Evolutionary conservation across 2,329 filamentous ascomycete species (phyloP).

Genomic region (Byssoonygena ceratinophila): DNA sequence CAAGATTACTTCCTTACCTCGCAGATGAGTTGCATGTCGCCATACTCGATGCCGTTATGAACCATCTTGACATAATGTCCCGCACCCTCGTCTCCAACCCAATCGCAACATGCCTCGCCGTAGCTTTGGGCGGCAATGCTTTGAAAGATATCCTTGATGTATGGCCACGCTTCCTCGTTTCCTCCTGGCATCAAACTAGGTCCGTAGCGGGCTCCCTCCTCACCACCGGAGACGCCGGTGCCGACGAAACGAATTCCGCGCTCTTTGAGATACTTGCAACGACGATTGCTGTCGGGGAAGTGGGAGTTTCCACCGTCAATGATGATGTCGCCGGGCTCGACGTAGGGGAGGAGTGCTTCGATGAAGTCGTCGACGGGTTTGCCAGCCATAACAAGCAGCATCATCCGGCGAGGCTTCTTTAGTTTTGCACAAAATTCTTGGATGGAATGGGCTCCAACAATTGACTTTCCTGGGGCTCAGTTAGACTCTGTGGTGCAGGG

Average conservation of each 20-base stretch:
- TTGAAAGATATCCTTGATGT: slow-evolving; percentile 99
- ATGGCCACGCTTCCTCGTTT: slow-evolving; percentile 94
- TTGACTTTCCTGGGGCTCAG: slow-evolving; percentile 61
- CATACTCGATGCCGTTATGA: slow-evolving; percentile 99
- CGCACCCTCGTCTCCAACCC: slow-evolving; percentile 98
- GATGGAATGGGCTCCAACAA: slow-evolving; percentile 84
- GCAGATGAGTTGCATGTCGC: slow-evolving; percentile 99
- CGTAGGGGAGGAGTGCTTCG: slow-evolving; percentile 75
- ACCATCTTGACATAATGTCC: slow-evolving; percentile 99
- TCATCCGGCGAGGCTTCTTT: slow-evolving; percentile 92
- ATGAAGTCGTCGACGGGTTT: slow-evolving; percentile 99
- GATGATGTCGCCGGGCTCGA: slow-evolving; percentile 88
- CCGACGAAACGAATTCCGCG: slow-evolving; percentile 97
- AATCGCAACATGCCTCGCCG: slow-evolving; percentile 95
- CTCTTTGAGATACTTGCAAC: slow-evolving; percentile 69
- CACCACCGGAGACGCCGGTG: slow-evolving; percentile 94
- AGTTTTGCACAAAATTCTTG: slow-evolving; percentile 95
- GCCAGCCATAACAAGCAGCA: slow-evolving; percentile 98
- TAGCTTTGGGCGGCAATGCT: slow-evolving; percentile 96
- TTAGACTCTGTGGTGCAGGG: slow-evolving; percentile 26
- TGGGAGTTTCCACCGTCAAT: slow-evolving; percentile 99
- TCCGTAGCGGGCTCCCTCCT: slow-evolving; percentile 96
- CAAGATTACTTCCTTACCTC: slow-evolving; percentile 53
- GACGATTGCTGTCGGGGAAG: slow-evolving; percentile 97
- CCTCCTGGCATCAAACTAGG: slow-evolving; percentile 98